phyloP scores from a whole-genome alignment of 148 eudicot genomes.

The Pharnaceum exiguum region DNA sequence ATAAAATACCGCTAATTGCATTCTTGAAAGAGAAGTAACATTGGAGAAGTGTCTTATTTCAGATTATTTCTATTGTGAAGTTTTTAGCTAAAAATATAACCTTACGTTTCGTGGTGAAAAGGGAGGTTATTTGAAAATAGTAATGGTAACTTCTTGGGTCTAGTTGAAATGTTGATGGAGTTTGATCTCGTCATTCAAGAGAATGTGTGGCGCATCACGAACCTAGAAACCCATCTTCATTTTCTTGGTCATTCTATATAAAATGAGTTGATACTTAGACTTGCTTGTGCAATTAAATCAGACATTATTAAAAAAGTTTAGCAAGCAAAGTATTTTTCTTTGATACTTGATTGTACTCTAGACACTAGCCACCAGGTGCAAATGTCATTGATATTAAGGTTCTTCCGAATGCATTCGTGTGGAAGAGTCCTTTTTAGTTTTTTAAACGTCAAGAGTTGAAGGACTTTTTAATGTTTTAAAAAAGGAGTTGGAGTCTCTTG shows the following conservation, averaged over 20 bases:
- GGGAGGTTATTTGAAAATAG: background rate
- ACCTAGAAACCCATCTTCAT: background rate
- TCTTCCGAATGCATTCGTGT: background rate
- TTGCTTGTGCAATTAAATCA: background rate
- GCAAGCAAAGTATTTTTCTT: background rate
- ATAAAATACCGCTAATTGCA: background rate
- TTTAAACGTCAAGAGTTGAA: slow-evolving; percentile 3
- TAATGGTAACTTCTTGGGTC: slow-evolving; percentile 1
- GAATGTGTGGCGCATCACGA: background rate
- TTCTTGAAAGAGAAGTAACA: background rate
- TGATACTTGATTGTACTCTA: slow-evolving; percentile 10
- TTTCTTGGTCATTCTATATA: background rate
- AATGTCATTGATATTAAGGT: slow-evolving; percentile 5
- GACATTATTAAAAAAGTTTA: background rate
- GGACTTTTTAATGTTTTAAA: background rate
- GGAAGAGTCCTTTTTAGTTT: slow-evolving; percentile 6
- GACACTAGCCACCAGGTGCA: slow-evolving; percentile 10
- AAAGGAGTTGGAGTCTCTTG: background rate
- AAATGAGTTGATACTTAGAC: background rate
- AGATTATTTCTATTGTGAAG: background rate
- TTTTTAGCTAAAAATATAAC: slow-evolving; percentile 4
- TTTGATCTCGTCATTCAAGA: background rate
- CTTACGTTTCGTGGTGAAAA: background rate
- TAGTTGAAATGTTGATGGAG: background rate
- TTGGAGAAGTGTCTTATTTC: background rate